Conservation (phyloP, 495 filamentous ascomycete species). For the Platismatia glauca region DNA sequence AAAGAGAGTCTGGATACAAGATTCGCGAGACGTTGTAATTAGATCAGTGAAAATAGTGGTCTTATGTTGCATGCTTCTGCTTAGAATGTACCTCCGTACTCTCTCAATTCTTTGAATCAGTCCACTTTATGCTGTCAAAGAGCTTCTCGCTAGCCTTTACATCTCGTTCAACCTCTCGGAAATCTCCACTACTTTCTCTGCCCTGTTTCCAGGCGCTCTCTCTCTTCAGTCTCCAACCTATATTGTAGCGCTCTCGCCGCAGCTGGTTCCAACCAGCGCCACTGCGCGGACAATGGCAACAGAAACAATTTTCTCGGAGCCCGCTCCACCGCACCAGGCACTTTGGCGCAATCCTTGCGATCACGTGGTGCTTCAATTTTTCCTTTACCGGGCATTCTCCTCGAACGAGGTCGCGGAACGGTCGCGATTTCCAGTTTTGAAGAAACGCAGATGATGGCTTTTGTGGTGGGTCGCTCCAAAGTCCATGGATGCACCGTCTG, state of each 20-base stretch:
- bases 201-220: no score
- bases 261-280: not conserved
- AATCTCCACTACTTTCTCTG: no score
- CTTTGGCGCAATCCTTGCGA: not conserved
- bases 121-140: no score
- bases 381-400: not conserved
- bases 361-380: not conserved
- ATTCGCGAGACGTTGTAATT: no score
- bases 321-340: not conserved
- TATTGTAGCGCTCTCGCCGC: not conserved
- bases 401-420: not conserved
- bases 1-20: no score
- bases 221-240: not conserved
- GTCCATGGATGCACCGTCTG: not conserved
- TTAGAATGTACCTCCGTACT: no score
- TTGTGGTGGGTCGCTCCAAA: no score
- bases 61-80: no score
- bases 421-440: not conserved
- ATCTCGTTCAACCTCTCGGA: no score
- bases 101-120: no score
- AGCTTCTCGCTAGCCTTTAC: no score
- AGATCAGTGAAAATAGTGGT: no score
- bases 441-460: not conserved
- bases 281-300: not conserved
- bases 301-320: not conserved